These are phyloP conservation scores for Funneliformis caledonium DNA, from an alignment of 371 early-diverging fungal genomes.

Conservation along the genomic window DNA sequence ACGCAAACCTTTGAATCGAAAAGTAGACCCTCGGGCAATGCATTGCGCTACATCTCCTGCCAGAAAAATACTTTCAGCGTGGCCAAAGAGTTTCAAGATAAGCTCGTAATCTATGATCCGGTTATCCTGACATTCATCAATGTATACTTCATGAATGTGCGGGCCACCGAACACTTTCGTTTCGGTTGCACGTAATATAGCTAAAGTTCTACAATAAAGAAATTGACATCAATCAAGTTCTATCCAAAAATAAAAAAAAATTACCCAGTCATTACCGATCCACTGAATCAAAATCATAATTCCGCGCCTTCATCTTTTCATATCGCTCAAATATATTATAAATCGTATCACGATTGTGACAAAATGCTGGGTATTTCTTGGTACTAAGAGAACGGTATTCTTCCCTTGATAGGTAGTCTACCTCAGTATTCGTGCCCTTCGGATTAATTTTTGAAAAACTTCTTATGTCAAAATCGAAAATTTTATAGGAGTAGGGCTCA, in stretches of 20 bases:
- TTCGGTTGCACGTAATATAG: neutral
- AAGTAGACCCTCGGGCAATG: neutral
- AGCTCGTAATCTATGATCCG: slow-evolving; percentile 11
- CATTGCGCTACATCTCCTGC: slow-evolving; percentile 36
- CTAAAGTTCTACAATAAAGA: neutral
- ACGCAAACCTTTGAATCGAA: slow-evolving; percentile 18
- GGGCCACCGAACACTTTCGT: neutral
- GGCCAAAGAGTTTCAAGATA: slow-evolving; percentile 21
- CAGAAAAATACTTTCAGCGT: slow-evolving; percentile 6
- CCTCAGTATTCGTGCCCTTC: neutral
- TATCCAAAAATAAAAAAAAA: neutral
- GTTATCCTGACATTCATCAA: neutral
- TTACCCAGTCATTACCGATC: slow-evolving; percentile 11
- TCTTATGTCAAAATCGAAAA: neutral
- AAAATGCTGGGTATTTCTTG: neutral
- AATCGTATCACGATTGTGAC: slow-evolving; percentile 6
- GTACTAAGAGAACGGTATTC: too few relatives aligned
- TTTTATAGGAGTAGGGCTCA: neutral
- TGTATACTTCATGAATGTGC: slow-evolving; percentile 36
- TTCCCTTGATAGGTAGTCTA: too few relatives aligned
- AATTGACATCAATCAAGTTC: neutral
- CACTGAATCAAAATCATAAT: slow-evolving; percentile 20
- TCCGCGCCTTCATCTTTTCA: slow-evolving; percentile 11
- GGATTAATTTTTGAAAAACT: neutral
- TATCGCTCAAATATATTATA: slow-evolving; percentile 35